These are phyloP conservation scores for Giardia muris DNA, from an alignment of 208 protist genomes.

Conservation along the genomic window DNA sequence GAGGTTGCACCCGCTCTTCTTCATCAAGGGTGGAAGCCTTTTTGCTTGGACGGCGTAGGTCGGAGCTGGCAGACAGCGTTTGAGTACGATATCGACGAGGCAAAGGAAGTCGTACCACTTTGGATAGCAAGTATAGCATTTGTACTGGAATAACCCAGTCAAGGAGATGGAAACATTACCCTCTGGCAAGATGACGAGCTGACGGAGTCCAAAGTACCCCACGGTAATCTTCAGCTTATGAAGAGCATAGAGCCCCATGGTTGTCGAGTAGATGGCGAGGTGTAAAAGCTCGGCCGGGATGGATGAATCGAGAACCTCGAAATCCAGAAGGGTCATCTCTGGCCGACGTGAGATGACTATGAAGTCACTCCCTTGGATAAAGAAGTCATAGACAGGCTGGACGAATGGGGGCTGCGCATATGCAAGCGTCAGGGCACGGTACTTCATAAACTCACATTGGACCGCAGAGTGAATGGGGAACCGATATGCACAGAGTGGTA, in stretches of 20 bases:
- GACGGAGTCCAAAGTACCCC: background rate
- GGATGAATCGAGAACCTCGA: background rate
- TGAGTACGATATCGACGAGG: background rate
- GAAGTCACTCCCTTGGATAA: background rate
- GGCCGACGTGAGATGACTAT: background rate
- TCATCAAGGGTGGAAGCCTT: background rate
- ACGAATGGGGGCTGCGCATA: background rate
- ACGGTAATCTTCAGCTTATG: background rate
- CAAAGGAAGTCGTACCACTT: background rate
- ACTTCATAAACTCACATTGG: background rate
- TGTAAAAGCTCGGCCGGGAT: background rate
- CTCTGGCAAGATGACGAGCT: background rate
- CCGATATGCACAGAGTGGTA: background rate
- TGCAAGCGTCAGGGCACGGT: background rate
- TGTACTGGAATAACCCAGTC: background rate
- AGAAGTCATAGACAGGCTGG: constrained; percentile 9
- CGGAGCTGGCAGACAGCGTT: background rate
- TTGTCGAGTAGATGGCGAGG: background rate
- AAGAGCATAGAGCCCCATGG: background rate
- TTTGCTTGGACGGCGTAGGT: background rate
- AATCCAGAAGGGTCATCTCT: background rate
- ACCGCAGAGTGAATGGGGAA: background rate
- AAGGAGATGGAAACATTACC: background rate
- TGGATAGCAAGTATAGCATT: background rate
- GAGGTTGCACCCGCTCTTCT: background rate